Evolutionary conservation across 768 basidiomycete species (phyloP), one percentile per base, ranked within the genome.

Genomic region (Pholiota molesta): DNA sequence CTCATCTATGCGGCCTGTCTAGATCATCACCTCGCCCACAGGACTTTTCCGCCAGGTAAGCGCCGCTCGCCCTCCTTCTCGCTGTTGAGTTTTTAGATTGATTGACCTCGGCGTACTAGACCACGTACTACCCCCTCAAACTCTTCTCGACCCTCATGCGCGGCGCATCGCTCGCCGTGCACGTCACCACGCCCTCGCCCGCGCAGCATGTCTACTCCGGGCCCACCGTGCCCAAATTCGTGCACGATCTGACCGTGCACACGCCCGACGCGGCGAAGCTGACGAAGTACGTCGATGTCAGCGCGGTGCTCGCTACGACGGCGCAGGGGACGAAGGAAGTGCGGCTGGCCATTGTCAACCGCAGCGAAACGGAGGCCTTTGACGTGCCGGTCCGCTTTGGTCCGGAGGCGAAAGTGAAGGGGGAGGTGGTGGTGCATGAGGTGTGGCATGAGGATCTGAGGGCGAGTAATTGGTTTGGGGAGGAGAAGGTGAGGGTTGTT

Each of bases 141-240:
- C 76, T 86, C 26, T 87, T 87, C 73, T 78, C 83, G 1, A 82
- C 70, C 42, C 77, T 83, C 57, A 88, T 88, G 86, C 79, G 78
- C 39, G 83, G 84, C 44, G 70, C 71, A 26, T 75, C 81, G 5
- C 73, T 83, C 16, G 62, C 72, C 33, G 71, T 83, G 33, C 70
- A 78, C 59, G 74, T 82, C 57, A 63, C 72, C 16, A 74, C 26
- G 26, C 26, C 75, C 5, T 74, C 75, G 5, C 60, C 65, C 1
- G 58, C 65, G 2, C 39, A 64, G 0, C 62, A 65, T 13, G 59
- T 67, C 3, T 83, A 81, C 69, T 64, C 65, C 0, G 81, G 82
- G 0, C 77, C 80, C 7, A 86, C 86, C 0, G 79, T 84, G 39
- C 86, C 86, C 2, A 64, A 76, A 11, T 87, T 82, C 73, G 78